phyloP scores from a whole-genome alignment of 192 early-diverging fungal genomes.

The Piromyces sp. region DNA sequence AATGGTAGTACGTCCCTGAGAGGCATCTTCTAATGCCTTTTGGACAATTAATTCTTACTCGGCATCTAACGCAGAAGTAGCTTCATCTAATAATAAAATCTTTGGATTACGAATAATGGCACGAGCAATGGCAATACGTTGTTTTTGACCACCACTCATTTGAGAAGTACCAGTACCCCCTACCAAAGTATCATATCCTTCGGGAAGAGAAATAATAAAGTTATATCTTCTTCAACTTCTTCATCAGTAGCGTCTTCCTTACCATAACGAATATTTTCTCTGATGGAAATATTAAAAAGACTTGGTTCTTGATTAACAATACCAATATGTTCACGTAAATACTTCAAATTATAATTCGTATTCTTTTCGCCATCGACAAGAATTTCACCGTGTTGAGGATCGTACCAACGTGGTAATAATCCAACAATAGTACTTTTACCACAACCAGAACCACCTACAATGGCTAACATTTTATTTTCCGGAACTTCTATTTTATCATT shows the following conservation, averaged over 20 bases:
- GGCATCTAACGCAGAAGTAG: constrained; percentile 55
- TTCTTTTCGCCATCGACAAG: constrained; percentile 57
- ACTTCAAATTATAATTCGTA: constrained; percentile 57
- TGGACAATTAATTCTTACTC: constrained; percentile 23
- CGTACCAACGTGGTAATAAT: constrained; percentile 76
- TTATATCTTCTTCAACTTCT: constrained; percentile 28
- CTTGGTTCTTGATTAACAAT: constrained; percentile 85
- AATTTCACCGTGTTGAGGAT: constrained; percentile 28
- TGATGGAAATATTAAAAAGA: constrained; percentile 62
- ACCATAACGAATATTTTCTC: constrained; percentile 59
- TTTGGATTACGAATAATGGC: neutral
- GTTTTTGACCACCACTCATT: constrained; percentile 51
- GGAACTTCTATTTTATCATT: constrained; percentile 16
- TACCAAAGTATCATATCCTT: constrained; percentile 20
- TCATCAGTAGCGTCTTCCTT: constrained; percentile 30
- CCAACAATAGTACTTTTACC: constrained; percentile 77
- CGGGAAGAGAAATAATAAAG: constrained; percentile 24
- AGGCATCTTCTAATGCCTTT: too few species aligned
- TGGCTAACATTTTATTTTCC: constrained; percentile 62
- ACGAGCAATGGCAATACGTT: constrained; percentile 53
- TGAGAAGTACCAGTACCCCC: constrained; percentile 36
- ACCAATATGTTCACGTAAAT: constrained; percentile 70
- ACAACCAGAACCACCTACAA: constrained; percentile 74
- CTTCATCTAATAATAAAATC: constrained; percentile 13
- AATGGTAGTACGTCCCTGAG: too few species aligned